These are phyloP conservation scores for Lichtheimia hyalospora DNA, from an alignment of 371 early-diverging fungal species.

Conservation along the genomic window DNA sequence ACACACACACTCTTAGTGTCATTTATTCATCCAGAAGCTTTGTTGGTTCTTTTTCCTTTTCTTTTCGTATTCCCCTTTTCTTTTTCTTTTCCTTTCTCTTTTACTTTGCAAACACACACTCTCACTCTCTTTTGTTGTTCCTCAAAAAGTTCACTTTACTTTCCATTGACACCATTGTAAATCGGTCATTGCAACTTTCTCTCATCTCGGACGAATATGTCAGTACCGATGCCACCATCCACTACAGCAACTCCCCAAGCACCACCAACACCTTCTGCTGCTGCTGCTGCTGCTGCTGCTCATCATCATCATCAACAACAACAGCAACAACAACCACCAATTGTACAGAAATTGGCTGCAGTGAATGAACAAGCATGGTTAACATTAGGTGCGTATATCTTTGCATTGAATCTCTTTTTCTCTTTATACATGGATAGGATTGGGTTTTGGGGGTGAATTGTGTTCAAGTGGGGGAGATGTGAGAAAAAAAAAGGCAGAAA, in stretches of 20 bases:
- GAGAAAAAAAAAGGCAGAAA: neutral
- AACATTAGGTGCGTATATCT: slow-evolving; percentile 61
- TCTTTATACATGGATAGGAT: neutral
- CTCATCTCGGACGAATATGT: slow-evolving; percentile 10
- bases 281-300: no score
- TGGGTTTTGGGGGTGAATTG: neutral
- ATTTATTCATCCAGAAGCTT: neutral
- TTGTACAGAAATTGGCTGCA: slow-evolving; percentile 61
- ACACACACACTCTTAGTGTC: no score
- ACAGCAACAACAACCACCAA: slow-evolving; percentile 20
- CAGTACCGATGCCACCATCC: slow-evolving; percentile 22
- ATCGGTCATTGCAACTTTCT: slow-evolving; percentile 2
- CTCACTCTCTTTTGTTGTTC: slow-evolving; percentile 9
- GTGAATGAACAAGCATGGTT: slow-evolving; percentile 81
- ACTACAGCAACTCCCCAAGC: slow-evolving; percentile 8
- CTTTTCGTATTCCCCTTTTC: slow-evolving; percentile 7
- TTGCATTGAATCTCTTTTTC: neutral
- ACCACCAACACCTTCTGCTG: slow-evolving; percentile 3
- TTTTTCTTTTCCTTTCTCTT: slow-evolving; percentile 10
- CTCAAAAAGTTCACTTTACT: slow-evolving; percentile 9
- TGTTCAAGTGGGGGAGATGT: neutral
- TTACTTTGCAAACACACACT: no score
- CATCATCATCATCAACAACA: slow-evolving; percentile 5
- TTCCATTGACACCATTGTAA: no score
- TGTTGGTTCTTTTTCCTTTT: slow-evolving; percentile 1